Percentiles rank a stretch among this genome's conserved stretches.
Conservation (phyloP, 2,329 filamentous ascomycete genomes). For the Xylariaceae sp. region DNA sequence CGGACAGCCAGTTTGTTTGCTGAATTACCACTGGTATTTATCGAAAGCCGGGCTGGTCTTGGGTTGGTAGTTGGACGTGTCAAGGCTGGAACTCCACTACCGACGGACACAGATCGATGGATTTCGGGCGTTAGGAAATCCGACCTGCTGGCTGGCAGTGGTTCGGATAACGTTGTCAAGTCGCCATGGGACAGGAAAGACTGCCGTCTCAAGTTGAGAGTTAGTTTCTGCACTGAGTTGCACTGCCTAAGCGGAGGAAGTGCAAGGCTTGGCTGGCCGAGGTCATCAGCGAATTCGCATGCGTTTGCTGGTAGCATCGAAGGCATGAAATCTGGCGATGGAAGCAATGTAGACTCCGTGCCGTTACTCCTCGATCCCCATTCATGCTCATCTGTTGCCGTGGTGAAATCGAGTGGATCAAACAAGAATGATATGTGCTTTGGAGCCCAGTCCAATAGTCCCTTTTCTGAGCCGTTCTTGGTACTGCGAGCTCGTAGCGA, state of each 20-base stretch:
- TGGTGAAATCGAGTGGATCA: slow-evolving; percentile 25
- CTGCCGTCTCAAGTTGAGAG: slow-evolving; percentile 16
- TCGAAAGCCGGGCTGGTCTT: slow-evolving; percentile 8
- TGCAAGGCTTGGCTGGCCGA: neutral
- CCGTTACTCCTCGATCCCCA: slow-evolving; percentile 7
- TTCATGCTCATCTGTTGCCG: slow-evolving; percentile 14
- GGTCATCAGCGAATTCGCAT: neutral
- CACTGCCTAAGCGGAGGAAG: slow-evolving; percentile 6
- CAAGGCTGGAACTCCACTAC: slow-evolving; percentile 8
- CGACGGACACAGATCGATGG: slow-evolving; percentile 19
- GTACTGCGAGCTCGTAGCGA: neutral
- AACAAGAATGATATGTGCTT: slow-evolving; percentile 30
- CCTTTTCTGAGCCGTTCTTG: slow-evolving; percentile 8
- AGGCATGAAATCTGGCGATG: slow-evolving; percentile 22
- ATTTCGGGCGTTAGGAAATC: slow-evolving; percentile 6
- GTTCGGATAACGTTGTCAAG: slow-evolving; percentile 18
- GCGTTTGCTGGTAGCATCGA: slow-evolving; percentile 14
- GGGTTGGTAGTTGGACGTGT: slow-evolving; percentile 14
- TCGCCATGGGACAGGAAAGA: slow-evolving; percentile 7
- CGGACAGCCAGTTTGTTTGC: slow-evolving; percentile 10
- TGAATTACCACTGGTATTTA: neutral
- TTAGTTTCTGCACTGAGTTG: slow-evolving; percentile 12
- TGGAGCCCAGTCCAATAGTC: slow-evolving; percentile 29
- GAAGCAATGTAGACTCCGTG: slow-evolving; percentile 19
- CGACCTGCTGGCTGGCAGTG: slow-evolving; percentile 22